Conservation (phyloP, 257 asterid genomes). For the Nicotiana noctiflora region DNA sequence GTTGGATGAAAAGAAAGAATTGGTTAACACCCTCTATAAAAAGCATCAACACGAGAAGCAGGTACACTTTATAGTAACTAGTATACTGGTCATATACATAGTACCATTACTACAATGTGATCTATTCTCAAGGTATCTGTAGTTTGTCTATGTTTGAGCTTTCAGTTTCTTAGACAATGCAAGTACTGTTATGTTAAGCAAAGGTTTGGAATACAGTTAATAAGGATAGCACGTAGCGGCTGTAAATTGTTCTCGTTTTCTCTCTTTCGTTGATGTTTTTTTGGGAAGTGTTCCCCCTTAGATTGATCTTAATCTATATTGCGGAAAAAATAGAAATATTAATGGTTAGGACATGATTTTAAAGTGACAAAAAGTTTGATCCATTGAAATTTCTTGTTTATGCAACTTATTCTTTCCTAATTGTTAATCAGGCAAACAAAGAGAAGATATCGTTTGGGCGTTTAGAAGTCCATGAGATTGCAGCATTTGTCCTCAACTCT, state of each 20-base stretch:
- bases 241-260: not conserved
- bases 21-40: constrained; percentile 61
- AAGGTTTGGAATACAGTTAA: not conserved
- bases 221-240: not conserved
- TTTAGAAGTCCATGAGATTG: constrained; percentile 81
- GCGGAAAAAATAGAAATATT: not conserved
- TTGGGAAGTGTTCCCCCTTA: not conserved
- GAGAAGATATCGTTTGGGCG: constrained; percentile 83
- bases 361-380: not conserved
- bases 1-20: constrained; percentile 77
- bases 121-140: not conserved
- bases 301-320: not conserved
- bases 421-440: constrained; percentile 61
- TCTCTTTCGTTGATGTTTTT: not conserved
- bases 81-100: not conserved
- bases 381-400: not conserved
- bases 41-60: constrained; percentile 93
- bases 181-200: not conserved
- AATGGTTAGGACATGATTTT: not conserved
- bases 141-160: not conserved
- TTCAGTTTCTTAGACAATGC: not conserved
- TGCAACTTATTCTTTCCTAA: not conserved
- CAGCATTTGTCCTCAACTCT: constrained; percentile 80
- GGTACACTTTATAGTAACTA: constrained; percentile 30
- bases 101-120: not conserved